phyloP scores from a whole-genome alignment of 495 filamentous ascomycete genomes.

The Podospora didyma region DNA sequence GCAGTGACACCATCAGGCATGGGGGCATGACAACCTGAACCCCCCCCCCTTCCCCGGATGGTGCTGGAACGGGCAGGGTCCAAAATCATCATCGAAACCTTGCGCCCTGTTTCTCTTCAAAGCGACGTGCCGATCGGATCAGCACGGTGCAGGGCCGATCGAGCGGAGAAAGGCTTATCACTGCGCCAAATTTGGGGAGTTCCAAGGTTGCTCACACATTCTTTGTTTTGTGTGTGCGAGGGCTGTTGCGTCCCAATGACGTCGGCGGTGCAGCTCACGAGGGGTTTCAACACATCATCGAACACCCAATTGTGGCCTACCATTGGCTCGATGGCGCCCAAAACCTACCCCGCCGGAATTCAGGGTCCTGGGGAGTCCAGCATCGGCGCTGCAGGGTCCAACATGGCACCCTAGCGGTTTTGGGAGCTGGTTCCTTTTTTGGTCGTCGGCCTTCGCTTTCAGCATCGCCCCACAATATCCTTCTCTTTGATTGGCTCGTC shows the following conservation, averaged over 20 bases:
- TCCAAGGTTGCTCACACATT: not conserved
- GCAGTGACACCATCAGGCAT: too few relatives aligned
- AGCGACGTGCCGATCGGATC: not conserved
- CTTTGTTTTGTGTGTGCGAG: not conserved
- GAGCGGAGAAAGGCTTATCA: not conserved
- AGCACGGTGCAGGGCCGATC: not conserved
- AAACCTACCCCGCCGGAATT: not conserved
- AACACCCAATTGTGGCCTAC: not conserved
- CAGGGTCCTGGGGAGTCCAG: not conserved
- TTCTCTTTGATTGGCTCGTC: too few relatives aligned
- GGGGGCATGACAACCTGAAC: too few relatives aligned
- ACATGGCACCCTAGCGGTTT: not conserved
- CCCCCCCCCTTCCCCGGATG: too few relatives aligned
- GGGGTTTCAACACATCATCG: not conserved
- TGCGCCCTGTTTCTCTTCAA: not conserved
- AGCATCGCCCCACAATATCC: too few relatives aligned
- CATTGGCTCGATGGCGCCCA: not conserved
- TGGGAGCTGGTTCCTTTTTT: not conserved
- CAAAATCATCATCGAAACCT: not conserved
- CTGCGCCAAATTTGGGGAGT: not conserved
- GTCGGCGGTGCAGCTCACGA: slow-evolving; percentile 9
- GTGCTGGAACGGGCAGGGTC: not conserved
- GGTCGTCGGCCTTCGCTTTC: not conserved
- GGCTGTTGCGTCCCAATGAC: slow-evolving; percentile 9
- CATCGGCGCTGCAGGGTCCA: slow-evolving; percentile 1